Percentiles rank a stretch among this genome's conserved stretches.
phyloP scores from a whole-genome alignment of 306 rosid genomes.

The Lablab purpureus region DNA sequence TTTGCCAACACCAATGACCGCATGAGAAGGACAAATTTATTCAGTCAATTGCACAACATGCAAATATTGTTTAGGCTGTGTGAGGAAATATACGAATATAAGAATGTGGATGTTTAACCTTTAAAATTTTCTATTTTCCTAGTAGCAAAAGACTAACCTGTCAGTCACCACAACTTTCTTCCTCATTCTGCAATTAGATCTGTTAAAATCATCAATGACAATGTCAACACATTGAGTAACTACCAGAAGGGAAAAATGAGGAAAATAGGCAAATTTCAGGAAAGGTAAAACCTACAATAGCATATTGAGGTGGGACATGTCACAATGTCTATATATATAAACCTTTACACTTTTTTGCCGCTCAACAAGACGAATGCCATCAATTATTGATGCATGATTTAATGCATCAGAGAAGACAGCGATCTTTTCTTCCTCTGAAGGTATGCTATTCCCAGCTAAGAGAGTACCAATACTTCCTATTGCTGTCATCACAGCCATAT shows the following conservation, averaged over 20 bases:
- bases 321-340: slow-evolving; percentile 88
- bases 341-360: slow-evolving; percentile 71
- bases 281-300: slow-evolving; percentile 78
- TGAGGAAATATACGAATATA: slow-evolving; percentile 12
- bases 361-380: slow-evolving; percentile 91
- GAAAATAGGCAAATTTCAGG: slow-evolving; percentile 28
- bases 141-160: slow-evolving; percentile 61
- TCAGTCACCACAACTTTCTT: slow-evolving; percentile 95
- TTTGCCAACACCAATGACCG: slow-evolving; percentile 9
- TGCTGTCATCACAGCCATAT: slow-evolving; percentile 94
- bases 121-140: slow-evolving; percentile 19
- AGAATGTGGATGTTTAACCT: slow-evolving; percentile 16
- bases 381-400: slow-evolving; percentile 95
- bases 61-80: slow-evolving; percentile 15
- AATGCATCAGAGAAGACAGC: slow-evolving; percentile 90
- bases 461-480: slow-evolving; percentile 83
- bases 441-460: slow-evolving; percentile 61
- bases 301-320: slow-evolving; percentile 81
- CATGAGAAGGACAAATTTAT: slow-evolving; percentile 26
- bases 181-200: slow-evolving; percentile 72
- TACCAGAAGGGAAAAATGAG: slow-evolving; percentile 39
- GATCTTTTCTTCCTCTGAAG: slow-evolving; percentile 69
- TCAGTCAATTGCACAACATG: neutral
- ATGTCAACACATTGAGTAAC: slow-evolving; percentile 29
- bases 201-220: slow-evolving; percentile 52